A percentile compares a stretch with the other conserved stretches of the same genome.
phyloP scores from a whole-genome alignment of 2,329 filamentous ascomycete species.

The Emergomyces orientalis region DNA sequence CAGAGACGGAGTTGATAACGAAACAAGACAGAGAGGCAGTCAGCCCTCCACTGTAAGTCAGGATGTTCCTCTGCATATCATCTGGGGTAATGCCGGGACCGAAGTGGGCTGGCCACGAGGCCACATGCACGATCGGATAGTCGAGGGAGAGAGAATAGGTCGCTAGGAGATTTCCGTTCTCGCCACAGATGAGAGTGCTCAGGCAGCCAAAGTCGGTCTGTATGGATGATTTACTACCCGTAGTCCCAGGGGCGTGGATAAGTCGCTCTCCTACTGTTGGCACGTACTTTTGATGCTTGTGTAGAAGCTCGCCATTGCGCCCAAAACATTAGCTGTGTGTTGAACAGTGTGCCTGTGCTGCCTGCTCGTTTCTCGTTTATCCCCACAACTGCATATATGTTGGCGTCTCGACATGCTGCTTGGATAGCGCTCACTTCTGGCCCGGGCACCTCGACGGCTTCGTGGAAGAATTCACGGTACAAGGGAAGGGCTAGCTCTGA shows the following conservation, averaged over 20 bases:
- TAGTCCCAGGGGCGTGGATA: constrained; percentile 6
- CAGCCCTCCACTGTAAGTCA: neutral
- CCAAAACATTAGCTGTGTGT: constrained; percentile 5
- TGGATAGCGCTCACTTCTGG: constrained; percentile 6
- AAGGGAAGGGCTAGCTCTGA: constrained; percentile 1
- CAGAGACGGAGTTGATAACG: constrained; percentile 7
- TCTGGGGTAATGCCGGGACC: neutral
- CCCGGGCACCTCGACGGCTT: constrained; percentile 7
- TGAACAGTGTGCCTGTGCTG: constrained; percentile 7
- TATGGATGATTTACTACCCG: constrained; percentile 6
- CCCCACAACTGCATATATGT: constrained; percentile 6
- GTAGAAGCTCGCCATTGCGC: constrained; percentile 6
- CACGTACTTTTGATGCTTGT: constrained; percentile 9
- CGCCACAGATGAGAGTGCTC: constrained; percentile 8
- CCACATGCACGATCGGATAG: constrained; percentile 7
- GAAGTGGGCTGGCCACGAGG: constrained; percentile 8
- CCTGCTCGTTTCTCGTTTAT: constrained; percentile 6
- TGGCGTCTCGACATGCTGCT: constrained; percentile 1
- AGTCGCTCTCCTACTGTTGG: constrained; percentile 7
- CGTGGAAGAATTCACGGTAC: constrained; percentile 5
- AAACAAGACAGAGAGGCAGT: constrained; percentile 1
- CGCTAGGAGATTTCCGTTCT: constrained; percentile 7
- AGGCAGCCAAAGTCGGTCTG: constrained; percentile 5
- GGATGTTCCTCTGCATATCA: constrained; percentile 2
- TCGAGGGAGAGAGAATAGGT: constrained; percentile 2